Conservation (phyloP, 306 rosid species). For the Senna siamea region DNA sequence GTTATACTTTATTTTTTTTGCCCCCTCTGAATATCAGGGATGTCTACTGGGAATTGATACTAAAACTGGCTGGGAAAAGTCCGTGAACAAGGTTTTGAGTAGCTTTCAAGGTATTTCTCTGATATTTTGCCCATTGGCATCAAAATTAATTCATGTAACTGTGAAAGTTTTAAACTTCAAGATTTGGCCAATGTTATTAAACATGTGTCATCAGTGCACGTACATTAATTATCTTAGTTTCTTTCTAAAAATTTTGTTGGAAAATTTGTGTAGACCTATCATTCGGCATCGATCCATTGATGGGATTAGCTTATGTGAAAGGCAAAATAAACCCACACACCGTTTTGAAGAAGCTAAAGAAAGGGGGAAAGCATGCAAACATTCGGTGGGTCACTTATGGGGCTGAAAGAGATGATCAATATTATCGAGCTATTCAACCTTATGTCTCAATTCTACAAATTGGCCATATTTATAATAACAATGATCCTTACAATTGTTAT, state of each 20-base stretch:
- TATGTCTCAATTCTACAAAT: neutral
- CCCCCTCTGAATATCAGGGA: conserved; percentile 8
- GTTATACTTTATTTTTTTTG: neutral
- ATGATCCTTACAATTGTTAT: neutral
- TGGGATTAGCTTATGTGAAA: conserved; percentile 12
- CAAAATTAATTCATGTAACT: too few relatives aligned
- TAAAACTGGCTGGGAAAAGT: conserved; percentile 28
- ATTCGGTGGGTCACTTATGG: conserved; percentile 27
- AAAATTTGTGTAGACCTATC: neutral
- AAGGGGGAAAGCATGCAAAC: conserved; percentile 28
- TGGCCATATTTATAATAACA: neutral
- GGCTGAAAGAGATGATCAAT: neutral
- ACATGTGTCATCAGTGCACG: too few relatives aligned
- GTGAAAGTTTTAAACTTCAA: too few relatives aligned
- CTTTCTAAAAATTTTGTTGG: neutral
- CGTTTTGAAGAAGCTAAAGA: conserved; percentile 22
- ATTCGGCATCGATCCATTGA: conserved; percentile 6
- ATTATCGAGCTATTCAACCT: too few relatives aligned
- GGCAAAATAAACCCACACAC: conserved; percentile 26
- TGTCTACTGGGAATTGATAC: conserved; percentile 28
- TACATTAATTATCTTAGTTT: too few relatives aligned
- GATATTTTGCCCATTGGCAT: too few relatives aligned
- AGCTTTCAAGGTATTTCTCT: conserved; percentile 33
- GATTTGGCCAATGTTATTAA: too few relatives aligned
- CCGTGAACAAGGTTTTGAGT: conserved; percentile 22